These are phyloP conservation scores for Ogataea minuta DNA, from an alignment of 805 yeast species.

Conservation along the genomic window DNA sequence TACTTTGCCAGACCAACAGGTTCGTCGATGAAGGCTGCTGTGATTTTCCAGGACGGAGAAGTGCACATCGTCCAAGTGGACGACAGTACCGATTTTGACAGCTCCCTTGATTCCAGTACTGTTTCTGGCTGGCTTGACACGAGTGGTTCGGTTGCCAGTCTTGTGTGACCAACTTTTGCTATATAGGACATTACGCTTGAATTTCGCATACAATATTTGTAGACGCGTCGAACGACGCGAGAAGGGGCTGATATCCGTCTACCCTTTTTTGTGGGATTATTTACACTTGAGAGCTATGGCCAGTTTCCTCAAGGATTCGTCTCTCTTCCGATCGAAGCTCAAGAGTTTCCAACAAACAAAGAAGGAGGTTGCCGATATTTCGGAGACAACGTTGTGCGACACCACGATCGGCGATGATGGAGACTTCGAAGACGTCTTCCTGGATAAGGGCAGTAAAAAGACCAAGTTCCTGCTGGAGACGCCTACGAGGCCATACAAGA, in stretches of 20 bases:
- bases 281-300: constrained; percentile 3
- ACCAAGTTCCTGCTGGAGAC: constrained; percentile 1
- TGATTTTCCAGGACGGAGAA: constrained; percentile 59
- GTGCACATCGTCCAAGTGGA: constrained; percentile 63
- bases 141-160: constrained; percentile 47
- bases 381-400: constrained; percentile 2
- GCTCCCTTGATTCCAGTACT: constrained; percentile 52
- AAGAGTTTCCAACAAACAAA: background rate
- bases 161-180: constrained; percentile 2
- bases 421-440: constrained; percentile 5
- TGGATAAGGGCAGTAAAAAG: constrained; percentile 1
- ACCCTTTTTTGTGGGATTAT: constrained; percentile 3
- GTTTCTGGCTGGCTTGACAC: constrained; percentile 58
- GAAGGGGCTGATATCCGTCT: background rate
- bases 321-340: constrained; percentile 3
- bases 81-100: constrained; percentile 47
- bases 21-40: constrained; percentile 85
- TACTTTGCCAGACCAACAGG: constrained; percentile 83
- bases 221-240: constrained; percentile 3
- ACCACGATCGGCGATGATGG: constrained; percentile 6
- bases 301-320: constrained; percentile 7
- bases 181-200: constrained; percentile 8
- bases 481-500: constrained; percentile 3
- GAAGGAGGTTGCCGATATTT: background rate
- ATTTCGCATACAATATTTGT: constrained; percentile 3